phyloP scores from a whole-genome alignment of 2,329 filamentous ascomycete species.

The Microdochium nivale region DNA sequence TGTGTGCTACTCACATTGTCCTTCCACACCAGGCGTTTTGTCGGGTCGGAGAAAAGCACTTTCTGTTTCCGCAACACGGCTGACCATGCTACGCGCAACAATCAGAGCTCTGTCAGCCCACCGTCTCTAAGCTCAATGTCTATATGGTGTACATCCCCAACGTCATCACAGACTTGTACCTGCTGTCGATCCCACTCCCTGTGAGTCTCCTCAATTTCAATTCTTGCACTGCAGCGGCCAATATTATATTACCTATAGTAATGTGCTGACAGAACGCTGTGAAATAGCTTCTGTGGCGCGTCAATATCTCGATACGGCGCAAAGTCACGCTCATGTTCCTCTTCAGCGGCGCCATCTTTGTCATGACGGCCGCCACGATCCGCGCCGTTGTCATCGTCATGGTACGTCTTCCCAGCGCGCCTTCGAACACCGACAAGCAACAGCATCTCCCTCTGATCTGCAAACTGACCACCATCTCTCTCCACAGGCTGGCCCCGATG shows the following conservation, averaged over 20 bases:
- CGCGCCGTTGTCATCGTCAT: conserved; percentile 35
- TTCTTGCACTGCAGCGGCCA: neutral
- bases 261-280: conserved; percentile 1
- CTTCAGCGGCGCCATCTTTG: conserved; percentile 38
- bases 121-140: conserved; percentile 31
- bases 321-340: conserved; percentile 35
- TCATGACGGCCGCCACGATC: conserved; percentile 37
- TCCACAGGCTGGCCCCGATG: conserved; percentile 9
- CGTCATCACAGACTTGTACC: conserved; percentile 34
- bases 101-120: conserved; percentile 32
- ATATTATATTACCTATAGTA: conserved; percentile 2
- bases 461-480: neutral
- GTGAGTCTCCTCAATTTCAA: conserved; percentile 14
- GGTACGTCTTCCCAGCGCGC: conserved; percentile 3
- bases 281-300: conserved; percentile 32
- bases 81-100: too few relatives aligned
- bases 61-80: too few relatives aligned
- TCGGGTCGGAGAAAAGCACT: too few relatives aligned
- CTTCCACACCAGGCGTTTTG: too few relatives aligned
- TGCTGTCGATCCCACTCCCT: conserved; percentile 36
- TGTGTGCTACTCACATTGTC: too few relatives aligned
- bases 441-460: neutral
- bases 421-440: neutral
- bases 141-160: conserved; percentile 33
- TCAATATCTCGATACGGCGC: conserved; percentile 25